Conservation (phyloP, 1,284 basidiomycete genomes). For the Rhodotorula sp. region DNA sequence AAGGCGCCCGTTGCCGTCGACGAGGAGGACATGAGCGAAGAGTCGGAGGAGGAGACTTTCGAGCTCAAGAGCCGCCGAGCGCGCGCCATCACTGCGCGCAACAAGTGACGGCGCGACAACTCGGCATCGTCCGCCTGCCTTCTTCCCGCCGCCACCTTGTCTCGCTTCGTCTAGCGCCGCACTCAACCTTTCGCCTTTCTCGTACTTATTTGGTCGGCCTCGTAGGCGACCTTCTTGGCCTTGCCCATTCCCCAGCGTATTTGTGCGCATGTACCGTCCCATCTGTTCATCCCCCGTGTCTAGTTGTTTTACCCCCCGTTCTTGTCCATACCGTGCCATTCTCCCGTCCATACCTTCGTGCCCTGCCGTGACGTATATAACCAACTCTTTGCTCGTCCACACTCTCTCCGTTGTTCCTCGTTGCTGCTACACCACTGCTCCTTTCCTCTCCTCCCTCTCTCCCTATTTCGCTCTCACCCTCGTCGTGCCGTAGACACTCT, state of each 20-base stretch:
- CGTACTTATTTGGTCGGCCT: background rate
- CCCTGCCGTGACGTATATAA: no score
- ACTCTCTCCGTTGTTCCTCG: background rate
- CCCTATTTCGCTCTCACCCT: no score
- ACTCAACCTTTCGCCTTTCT: background rate
- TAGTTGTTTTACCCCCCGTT: background rate
- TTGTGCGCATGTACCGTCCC: background rate
- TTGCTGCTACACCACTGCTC: background rate
- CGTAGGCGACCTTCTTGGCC: no score
- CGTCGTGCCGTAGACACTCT: no score
- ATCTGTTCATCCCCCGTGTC: background rate
- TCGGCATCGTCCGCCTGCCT: background rate
- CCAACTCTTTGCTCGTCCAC: no score
- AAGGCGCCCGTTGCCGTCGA: background rate
- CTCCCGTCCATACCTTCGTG: no score
- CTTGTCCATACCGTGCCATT: background rate
- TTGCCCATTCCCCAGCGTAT: background rate
- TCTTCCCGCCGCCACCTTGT: background rate
- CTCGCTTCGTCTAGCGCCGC: background rate
- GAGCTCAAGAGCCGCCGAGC: slow-evolving; percentile 32
- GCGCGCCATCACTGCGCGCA: slow-evolving; percentile 18
- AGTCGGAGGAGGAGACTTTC: slow-evolving; percentile 25
- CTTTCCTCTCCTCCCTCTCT: background rate
- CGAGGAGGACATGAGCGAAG: background rate
- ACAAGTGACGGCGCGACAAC: background rate